Evolutionary conservation across 805 yeast genomes (phyloP).

Genomic region (Candida sakaeoensis): DNA sequence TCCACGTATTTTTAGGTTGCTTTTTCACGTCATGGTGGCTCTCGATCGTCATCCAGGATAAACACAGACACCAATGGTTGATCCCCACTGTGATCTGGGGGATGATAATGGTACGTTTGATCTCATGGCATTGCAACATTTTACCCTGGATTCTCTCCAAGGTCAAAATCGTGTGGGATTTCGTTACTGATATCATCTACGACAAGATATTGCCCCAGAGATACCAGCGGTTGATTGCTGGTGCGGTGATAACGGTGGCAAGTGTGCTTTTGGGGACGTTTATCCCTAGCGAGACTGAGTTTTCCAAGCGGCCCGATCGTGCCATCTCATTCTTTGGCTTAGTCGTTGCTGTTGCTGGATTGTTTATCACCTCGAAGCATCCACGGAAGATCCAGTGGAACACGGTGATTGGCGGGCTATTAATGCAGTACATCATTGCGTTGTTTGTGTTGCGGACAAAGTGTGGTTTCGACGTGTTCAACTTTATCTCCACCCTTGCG

Average conservation of each 20-base stretch:
- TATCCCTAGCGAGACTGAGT: conserved; percentile 44
- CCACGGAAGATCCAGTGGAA: conserved; percentile 49
- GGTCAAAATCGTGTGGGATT: conserved; percentile 28
- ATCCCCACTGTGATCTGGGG: conserved; percentile 55
- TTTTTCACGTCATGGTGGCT: conserved; percentile 58
- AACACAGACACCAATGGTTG: conserved; percentile 51
- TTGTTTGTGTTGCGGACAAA: conserved; percentile 58
- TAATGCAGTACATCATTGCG: conserved; percentile 58
- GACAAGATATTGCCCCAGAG: conserved; percentile 38
- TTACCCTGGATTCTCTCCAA: conserved; percentile 18
- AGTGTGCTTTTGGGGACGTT: conserved; percentile 54
- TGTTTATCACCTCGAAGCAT: conserved; percentile 45
- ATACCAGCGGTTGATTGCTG: conserved; percentile 38
- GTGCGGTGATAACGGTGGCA: conserved; percentile 42
- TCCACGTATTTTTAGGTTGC: conserved; percentile 25
- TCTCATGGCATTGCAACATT: conserved; percentile 45
- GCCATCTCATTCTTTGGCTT: conserved; percentile 57
- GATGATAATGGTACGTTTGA: conserved; percentile 46
- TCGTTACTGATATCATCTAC: conserved; percentile 30
- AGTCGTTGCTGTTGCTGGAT: conserved; percentile 41
- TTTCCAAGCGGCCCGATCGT: conserved; percentile 48
- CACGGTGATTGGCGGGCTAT: conserved; percentile 56
- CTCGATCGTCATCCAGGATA: conserved; percentile 47
- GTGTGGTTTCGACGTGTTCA: conserved; percentile 59
- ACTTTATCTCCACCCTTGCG: conserved; percentile 56